Base-by-base conservation (phyloP, 345 rosid genomes). In the Populus davidiana region DNA sequence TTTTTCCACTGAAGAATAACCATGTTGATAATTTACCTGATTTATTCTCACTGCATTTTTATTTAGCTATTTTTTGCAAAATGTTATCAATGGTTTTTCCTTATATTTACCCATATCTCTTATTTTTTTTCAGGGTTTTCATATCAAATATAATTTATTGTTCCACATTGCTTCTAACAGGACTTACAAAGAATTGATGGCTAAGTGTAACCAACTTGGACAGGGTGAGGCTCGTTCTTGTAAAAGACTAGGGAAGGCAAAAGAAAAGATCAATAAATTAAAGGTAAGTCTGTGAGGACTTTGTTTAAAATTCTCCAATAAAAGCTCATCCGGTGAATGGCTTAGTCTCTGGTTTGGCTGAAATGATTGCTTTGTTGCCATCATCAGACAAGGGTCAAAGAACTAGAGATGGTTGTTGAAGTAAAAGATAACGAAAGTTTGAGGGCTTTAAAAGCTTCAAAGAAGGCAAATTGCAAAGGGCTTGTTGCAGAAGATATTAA, bases 121-220 rank as follows among this genome's bases (percentile, higher is more conserved):
- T 69, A 23, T 68, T 62, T 71, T 49, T 49, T 71, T 39, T 66
- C 39, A 3, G 20, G n/a, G 39, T 63, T 56, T 43, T 71, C 52
- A 20, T 25, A 20, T 70, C 41, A 11, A 13, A 38, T n/a, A 38
- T 18, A 38, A 35, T 61, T 71, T 63, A 74, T 44, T 6, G n/a
- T 7, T 69, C 41, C 18, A 29, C 27, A 12, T 41, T 75, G 71
- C 33, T 36, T 75, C 67, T 49, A 12, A 52, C 74, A 96, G 98
- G 95, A 92, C 88, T 82, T 96, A 93, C 69, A 92, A 91, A 80
- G 97, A 96, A 69, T 79, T 96, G 89, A 82, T 92, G 89, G 92
- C 90, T 23, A 93, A 94, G 86, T 93, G 98, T 86, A 92, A 90
- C 82, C 84, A 89, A 82, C 91, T 90, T 44, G 97, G 97, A 49